phyloP scores from a whole-genome alignment of 148 eudicot species.

The Agrostemma githago region DNA sequence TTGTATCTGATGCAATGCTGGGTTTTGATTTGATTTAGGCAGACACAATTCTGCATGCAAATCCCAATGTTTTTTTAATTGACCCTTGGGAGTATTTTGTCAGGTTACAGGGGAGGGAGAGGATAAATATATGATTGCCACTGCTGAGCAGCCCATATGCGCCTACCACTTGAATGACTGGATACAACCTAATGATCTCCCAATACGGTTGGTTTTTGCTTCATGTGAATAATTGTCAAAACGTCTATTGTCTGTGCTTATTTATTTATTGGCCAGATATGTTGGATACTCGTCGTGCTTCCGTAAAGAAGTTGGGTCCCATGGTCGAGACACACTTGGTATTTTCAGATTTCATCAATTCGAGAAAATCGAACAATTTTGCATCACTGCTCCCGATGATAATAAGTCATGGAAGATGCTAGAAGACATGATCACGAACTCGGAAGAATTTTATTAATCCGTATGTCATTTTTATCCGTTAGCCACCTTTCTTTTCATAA shows the following conservation, averaged over 20 bases:
- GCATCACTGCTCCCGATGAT: slow-evolving; percentile 67
- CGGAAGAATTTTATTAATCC: slow-evolving; percentile 76
- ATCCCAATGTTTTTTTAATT: background rate
- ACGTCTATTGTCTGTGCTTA: slow-evolving; percentile 12
- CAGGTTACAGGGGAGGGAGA: slow-evolving; percentile 95
- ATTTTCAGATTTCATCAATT: slow-evolving; percentile 93
- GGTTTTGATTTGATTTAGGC: background rate
- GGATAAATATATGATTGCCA: slow-evolving; percentile 94
- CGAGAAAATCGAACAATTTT: slow-evolving; percentile 91
- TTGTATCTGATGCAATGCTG: background rate
- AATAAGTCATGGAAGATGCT: slow-evolving; percentile 94
- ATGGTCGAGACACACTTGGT: slow-evolving; percentile 89
- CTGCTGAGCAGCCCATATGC: slow-evolving; percentile 96
- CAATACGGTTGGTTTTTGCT: slow-evolving; percentile 48
- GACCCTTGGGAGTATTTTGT: slow-evolving; percentile 5
- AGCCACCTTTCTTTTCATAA: background rate
- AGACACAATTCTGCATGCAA: too few species aligned
- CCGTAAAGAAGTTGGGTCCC: slow-evolving; percentile 95
- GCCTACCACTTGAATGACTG: slow-evolving; percentile 70
- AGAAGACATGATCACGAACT: slow-evolving; percentile 84
- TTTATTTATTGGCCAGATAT: slow-evolving; percentile 41
- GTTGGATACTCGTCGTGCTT: slow-evolving; percentile 91
- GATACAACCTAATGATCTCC: slow-evolving; percentile 58
- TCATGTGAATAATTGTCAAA: background rate
- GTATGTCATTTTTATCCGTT: slow-evolving; percentile 29